Base-by-base conservation (phyloP, 129 eudicot species). In the Artemisia annua region DNA sequence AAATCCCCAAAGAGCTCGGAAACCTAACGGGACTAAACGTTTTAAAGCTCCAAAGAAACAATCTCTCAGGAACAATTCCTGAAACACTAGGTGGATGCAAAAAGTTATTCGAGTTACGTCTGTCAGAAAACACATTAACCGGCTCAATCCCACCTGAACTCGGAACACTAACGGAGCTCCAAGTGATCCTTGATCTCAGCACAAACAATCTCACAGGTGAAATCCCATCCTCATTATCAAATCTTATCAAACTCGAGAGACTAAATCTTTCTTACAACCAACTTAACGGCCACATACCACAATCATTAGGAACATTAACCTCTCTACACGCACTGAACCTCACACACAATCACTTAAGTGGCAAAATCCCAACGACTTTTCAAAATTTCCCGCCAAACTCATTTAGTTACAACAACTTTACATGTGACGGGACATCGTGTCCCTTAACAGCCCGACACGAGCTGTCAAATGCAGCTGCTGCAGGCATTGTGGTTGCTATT, bases 121-220 rank as follows among this genome's bases (percentile, higher is more conserved):
- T 93, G 16, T 90, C 98, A 3, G 79, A 82, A 63, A 93, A 93
- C 85, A 66, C 67, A 5, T 73, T 93, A 4, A 74, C 81, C 9
- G 97, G 98, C 10, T 57, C 83, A 15, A 90, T 93, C 35, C 98
- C 98, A 43, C 75, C 83, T 2, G 92, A 84, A 11, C 17, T 93
- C 7, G 92, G 96, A 73, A 76, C 81, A 7, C 82, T 93, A 7
- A 81, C 87, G 4, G 98, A 93, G 54, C 75, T 93, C 11, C 98
- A 93, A 83, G 98, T 93, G 56, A 84, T 90, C 17, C 66, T 94
- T 3, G 98, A 94, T 85, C 73, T 94, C 13, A 90, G 98, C 59
- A 61, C 20, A 61, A 94, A 94, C 32, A 62, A 24, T 24, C 78
- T 94, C 19, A 75, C 83, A 0, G 97, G 89, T 3, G 87, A 94